A percentile compares a stretch with the other conserved stretches of the same genome.
These are phyloP conservation scores for Phytophthora syringae DNA, from an alignment of 352 stramenopile genomes.

Conservation along the genomic window DNA sequence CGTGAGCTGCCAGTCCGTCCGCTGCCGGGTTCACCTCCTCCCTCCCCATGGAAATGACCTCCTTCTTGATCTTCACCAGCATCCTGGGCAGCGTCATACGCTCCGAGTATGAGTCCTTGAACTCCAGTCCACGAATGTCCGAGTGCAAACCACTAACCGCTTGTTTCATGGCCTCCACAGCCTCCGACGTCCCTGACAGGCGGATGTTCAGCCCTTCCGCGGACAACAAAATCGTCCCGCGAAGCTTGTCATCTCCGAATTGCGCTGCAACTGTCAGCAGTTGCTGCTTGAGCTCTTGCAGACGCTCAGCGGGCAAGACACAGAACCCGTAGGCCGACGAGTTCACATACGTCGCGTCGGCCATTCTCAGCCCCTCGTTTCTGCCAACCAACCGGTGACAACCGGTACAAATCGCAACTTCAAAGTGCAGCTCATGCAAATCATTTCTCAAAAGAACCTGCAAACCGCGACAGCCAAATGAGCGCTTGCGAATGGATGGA, in stretches of 20 bases:
- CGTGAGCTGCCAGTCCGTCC: constrained; percentile 59
- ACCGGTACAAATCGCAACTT: not conserved
- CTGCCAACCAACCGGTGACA: not conserved
- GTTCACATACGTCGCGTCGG: constrained; percentile 45
- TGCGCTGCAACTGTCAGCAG: constrained; percentile 35
- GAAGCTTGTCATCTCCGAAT: constrained; percentile 46
- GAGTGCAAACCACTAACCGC: constrained; percentile 46
- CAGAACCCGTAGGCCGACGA: constrained; percentile 82
- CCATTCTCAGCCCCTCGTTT: constrained; percentile 25
- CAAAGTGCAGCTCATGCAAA: not conserved
- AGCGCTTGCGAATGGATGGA: constrained; percentile 34
- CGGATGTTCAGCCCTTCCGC: constrained; percentile 76
- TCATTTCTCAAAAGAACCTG: not conserved
- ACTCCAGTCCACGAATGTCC: constrained; percentile 54
- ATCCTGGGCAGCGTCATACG: constrained; percentile 68
- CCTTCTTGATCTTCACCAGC: constrained; percentile 78
- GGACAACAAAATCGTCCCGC: constrained; percentile 72
- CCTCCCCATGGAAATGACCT: constrained; percentile 81
- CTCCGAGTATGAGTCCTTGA: constrained; percentile 69
- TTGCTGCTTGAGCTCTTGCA: constrained; percentile 47
- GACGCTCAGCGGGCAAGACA: constrained; percentile 42
- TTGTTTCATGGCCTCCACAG: constrained; percentile 57
- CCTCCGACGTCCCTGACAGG: constrained; percentile 50
- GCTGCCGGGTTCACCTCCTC: constrained; percentile 46
- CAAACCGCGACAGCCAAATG: constrained; percentile 10